phyloP scores from a whole-genome alignment of 2,329 filamentous ascomycete species.

The Phyllosticta paracitricarpa region DNA sequence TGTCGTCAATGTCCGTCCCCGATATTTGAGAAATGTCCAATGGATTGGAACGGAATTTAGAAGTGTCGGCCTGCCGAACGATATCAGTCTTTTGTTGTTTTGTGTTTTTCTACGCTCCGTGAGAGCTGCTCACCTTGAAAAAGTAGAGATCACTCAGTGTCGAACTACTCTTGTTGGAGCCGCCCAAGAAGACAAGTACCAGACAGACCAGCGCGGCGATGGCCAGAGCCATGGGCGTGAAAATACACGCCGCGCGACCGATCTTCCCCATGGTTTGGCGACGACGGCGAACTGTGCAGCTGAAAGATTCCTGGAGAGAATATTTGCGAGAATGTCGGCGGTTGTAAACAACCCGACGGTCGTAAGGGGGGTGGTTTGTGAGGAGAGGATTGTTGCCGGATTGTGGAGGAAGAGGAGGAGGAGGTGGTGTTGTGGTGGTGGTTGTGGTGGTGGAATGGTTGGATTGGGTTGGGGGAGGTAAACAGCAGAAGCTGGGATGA shows the following conservation, averaged over 20 bases:
- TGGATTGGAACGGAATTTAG: slow-evolving; percentile 38
- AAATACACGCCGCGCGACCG: slow-evolving; percentile 77
- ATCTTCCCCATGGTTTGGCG: slow-evolving; percentile 51
- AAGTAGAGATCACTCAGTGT: slow-evolving; percentile 47
- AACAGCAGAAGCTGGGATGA: neutral
- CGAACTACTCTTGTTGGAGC: slow-evolving; percentile 40
- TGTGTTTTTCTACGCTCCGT: neutral
- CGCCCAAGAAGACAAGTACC: slow-evolving; percentile 47
- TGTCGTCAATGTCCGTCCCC: slow-evolving; percentile 21
- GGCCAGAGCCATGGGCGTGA: slow-evolving; percentile 74
- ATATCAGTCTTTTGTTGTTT: slow-evolving; percentile 28
- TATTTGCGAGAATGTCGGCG: neutral
- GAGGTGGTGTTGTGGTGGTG: no score
- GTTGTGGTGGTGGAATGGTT: neutral
- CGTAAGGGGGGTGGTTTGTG: neutral
- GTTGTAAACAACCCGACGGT: neutral
- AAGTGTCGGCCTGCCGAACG: slow-evolving; percentile 30
- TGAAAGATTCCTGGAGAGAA: neutral
- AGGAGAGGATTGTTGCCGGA: neutral
- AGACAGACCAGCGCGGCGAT: slow-evolving; percentile 64
- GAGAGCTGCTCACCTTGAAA: slow-evolving; percentile 42
- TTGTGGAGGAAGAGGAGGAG: neutral
- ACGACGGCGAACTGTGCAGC: neutral
- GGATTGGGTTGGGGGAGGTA: neutral
- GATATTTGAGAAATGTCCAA: slow-evolving; percentile 22